Base-by-base conservation (phyloP, 2,329 filamentous ascomycete species). In the Penicillium sp. region DNA sequence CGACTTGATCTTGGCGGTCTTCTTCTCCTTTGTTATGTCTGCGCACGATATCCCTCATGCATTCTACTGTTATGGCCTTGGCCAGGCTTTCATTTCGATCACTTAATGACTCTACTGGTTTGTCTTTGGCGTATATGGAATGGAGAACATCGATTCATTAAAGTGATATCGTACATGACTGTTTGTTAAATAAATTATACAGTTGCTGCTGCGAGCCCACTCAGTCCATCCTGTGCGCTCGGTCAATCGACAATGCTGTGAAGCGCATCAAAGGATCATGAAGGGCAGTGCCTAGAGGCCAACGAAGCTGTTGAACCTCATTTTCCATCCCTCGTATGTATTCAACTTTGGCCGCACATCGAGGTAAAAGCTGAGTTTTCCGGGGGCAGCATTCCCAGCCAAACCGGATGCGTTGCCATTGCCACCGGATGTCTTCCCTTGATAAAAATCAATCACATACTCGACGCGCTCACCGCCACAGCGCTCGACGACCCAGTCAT, bases 371-470 rank as follows among this genome's bases (percentile, higher is more conserved):
- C 82, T 88, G 65, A 88, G 69, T 46, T 80, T 82, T 16, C 71
- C 76, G 14, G 70, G 69, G 1, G 67, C 69, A 24, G 71, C 65
- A 54, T 73, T 71, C 54, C 69, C 68, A 37, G 71, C 64, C 55
- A 76, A 59, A 10, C 71, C 73, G 14, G 61, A 36, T 27, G 65
- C 49, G n/a, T 60, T 63, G 36, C 54, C 64, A 47, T 55, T 56
- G 73, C 76, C 31, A 58, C 65, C 69, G 62, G 74, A 58, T 33
- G 81, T 74, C 66, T 82, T 86, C 0, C 95, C 95, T 5, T 92
- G 87, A 73, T 99, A 99, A 70, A 99, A 99, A 77, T 99, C 95
- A 75, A 99, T 99, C 40, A 99, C 89, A 74, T 99, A 99, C 69
- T 98, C 95, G 50, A 99, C 80, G 70, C 86, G 86, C 58, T 74